These are phyloP conservation scores for Fusarium fujikuroi DNA, from an alignment of 2,329 filamentous ascomycete species.

Conservation along the genomic window DNA sequence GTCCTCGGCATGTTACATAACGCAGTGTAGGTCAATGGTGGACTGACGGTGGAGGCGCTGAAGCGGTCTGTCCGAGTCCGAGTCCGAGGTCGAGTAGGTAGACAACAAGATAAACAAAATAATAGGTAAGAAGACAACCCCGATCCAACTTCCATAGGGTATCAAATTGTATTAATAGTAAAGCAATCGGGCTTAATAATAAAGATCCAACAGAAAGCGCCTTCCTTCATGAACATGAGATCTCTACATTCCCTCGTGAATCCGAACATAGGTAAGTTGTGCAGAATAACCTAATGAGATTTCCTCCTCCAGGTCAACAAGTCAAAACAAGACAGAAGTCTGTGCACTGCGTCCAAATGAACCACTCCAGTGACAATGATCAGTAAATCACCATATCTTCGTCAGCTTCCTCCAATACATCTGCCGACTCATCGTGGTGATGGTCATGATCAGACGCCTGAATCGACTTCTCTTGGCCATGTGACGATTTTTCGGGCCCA, in stretches of 20 bases:
- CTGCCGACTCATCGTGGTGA: slow-evolving; percentile 75
- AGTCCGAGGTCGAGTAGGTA: not conserved
- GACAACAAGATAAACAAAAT: not conserved
- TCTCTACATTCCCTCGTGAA: not conserved
- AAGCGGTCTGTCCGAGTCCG: slow-evolving; percentile 8
- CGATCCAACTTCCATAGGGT: slow-evolving; percentile 2
- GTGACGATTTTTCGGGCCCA: slow-evolving; percentile 7
- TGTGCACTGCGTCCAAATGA: not conserved
- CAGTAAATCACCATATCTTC: slow-evolving; percentile 94
- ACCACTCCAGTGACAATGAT: slow-evolving; percentile 33
- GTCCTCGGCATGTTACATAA: slow-evolving; percentile 21
- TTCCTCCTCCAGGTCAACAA: not conserved
- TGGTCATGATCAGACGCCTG: slow-evolving; percentile 35
- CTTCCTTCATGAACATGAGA: not conserved
- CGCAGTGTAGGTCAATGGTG: not conserved
- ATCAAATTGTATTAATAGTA: slow-evolving; percentile 21
- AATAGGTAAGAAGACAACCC: not conserved
- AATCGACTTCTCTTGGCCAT: slow-evolving; percentile 24
- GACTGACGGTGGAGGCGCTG: slow-evolving; percentile 8
- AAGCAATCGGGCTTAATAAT: not conserved
- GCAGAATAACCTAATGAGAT: not conserved
- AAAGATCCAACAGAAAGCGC: slow-evolving; percentile 7
- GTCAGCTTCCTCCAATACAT: slow-evolving; percentile 83
- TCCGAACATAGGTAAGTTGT: not conserved
- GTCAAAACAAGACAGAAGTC: not conserved